Evolutionary conservation across 179 eudicot genomes (phyloP).

Genomic region (Carnegiea gigantea): DNA sequence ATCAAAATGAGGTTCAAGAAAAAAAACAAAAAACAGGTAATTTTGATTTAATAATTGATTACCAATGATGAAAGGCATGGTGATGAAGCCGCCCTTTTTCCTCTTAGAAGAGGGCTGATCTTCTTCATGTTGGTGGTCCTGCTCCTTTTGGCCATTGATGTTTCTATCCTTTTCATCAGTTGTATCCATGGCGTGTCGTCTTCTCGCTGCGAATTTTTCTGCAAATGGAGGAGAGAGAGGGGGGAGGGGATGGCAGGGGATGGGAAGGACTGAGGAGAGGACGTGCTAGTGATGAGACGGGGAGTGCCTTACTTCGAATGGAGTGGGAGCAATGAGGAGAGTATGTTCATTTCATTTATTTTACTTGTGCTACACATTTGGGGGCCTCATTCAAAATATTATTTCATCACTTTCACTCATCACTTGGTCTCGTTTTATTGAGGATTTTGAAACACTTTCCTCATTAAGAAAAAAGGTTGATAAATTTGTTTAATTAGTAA

Average conservation of each 20-base stretch:
- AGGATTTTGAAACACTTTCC: no score
- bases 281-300: not conserved
- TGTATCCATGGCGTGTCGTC: slow-evolving; percentile 22
- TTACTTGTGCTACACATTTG: not conserved
- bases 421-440: no score
- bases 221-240: not conserved
- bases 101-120: slow-evolving; percentile 21
- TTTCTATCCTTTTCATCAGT: slow-evolving; percentile 30
- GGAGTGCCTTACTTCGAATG: not conserved
- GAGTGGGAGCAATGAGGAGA: not conserved
- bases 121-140: slow-evolving; percentile 17
- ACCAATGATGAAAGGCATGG: slow-evolving; percentile 53
- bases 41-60: not conserved
- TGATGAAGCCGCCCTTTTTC: slow-evolving; percentile 45
- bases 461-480: no score
- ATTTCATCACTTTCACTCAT: no score
- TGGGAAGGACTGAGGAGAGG: not conserved
- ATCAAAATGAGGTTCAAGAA: no score
- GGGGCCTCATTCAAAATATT: not conserved
- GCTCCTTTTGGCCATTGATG: slow-evolving; percentile 8
- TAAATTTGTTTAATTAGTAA: no score
- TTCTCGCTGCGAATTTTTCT: not conserved
- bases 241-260: not conserved
- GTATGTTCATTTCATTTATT: slow-evolving; percentile 4
- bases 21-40: no score